These are phyloP conservation scores for Linum tenue DNA, from an alignment of 345 rosid species.

Conservation along the genomic window DNA sequence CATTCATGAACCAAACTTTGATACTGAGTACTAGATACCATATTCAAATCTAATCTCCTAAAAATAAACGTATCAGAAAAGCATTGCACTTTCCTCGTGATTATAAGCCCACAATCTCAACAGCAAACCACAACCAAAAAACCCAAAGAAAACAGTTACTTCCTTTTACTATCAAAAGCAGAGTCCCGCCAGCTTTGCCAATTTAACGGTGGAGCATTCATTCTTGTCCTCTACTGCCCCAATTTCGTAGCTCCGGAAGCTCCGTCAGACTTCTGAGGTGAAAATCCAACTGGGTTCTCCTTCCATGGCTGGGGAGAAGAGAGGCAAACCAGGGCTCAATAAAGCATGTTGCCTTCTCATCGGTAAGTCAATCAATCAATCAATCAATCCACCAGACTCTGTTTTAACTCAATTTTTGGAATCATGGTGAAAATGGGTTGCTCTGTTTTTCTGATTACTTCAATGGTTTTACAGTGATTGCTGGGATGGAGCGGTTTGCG, in stretches of 20 bases:
- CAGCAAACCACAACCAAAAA: too few species aligned
- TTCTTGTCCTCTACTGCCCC: too few species aligned
- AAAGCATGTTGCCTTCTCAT: slow-evolving; percentile 69
- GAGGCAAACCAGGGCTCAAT: slow-evolving; percentile 33
- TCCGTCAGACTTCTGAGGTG: background rate
- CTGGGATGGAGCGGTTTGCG: slow-evolving; percentile 90
- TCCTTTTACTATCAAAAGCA: too few species aligned
- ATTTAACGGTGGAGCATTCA: too few species aligned
- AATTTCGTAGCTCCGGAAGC: background rate
- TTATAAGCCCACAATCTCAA: too few species aligned
- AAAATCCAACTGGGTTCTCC: background rate
- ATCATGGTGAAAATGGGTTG: background rate
- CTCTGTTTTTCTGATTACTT: background rate
- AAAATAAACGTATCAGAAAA: too few species aligned
- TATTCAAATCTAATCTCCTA: too few species aligned
- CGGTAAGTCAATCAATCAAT: slow-evolving; percentile 26
- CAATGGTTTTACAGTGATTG: slow-evolving; percentile 32
- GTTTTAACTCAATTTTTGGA: background rate
- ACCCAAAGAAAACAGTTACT: too few species aligned
- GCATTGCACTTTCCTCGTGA: too few species aligned
- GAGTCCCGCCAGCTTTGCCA: too few species aligned
- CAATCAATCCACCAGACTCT: background rate
- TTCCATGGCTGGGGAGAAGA: slow-evolving; percentile 32
- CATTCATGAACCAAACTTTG: too few species aligned
- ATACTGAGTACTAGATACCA: too few species aligned